phyloP scores from a whole-genome alignment of 2,329 filamentous ascomycete species.

The Xylaria sp. region DNA sequence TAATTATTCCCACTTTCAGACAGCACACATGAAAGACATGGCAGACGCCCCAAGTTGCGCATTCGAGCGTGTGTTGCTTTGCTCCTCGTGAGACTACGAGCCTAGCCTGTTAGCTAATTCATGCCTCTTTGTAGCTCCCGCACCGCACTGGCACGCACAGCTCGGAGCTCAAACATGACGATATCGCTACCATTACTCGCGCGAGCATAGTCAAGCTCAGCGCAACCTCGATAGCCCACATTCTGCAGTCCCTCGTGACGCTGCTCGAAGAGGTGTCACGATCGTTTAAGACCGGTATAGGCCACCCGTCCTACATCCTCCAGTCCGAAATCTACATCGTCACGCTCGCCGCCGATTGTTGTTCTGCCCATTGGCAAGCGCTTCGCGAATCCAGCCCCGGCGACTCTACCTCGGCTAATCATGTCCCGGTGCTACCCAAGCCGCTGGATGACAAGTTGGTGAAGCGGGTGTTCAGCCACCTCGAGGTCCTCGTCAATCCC shows the following conservation, averaged over 20 bases:
- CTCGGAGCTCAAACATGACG: slow-evolving; percentile 69
- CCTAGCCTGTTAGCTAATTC: slow-evolving; percentile 34
- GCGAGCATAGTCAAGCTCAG: slow-evolving; percentile 71
- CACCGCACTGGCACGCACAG: slow-evolving; percentile 69
- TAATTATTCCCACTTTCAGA: slow-evolving; percentile 50
- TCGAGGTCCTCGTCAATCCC: slow-evolving; percentile 68
- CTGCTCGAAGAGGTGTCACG: slow-evolving; percentile 69
- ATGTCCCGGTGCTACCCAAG: slow-evolving; percentile 47
- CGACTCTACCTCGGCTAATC: slow-evolving; percentile 20
- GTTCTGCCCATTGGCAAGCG: slow-evolving; percentile 68
- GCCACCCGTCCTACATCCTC: slow-evolving; percentile 69
- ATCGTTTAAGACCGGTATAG: slow-evolving; percentile 62
- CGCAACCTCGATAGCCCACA: slow-evolving; percentile 61
- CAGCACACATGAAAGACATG: background rate
- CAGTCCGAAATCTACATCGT: slow-evolving; percentile 74
- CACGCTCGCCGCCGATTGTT: slow-evolving; percentile 72
- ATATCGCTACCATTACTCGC: slow-evolving; percentile 69
- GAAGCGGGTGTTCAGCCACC: slow-evolving; percentile 63
- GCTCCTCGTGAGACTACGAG: background rate
- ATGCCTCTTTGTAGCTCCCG: slow-evolving; percentile 59
- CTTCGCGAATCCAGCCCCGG: slow-evolving; percentile 49
- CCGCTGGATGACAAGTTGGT: slow-evolving; percentile 64
- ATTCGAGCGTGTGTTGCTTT: background rate
- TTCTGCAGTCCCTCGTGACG: slow-evolving; percentile 67
- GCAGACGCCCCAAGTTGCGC: background rate